Base-by-base conservation (phyloP, 208 protist species). In the Trypanosoma lewisi region DNA sequence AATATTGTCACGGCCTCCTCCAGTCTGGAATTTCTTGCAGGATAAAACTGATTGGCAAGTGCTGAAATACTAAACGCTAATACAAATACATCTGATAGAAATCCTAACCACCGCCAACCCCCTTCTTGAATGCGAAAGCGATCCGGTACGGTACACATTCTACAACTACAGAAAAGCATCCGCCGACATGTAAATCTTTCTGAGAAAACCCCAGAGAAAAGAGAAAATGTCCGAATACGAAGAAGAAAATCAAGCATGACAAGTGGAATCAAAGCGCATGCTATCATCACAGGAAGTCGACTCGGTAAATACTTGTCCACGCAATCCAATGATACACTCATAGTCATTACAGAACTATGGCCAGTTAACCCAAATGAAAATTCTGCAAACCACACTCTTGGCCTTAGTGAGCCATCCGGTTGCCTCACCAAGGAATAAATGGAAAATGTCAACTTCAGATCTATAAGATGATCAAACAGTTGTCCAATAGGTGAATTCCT, bases 1-100 rank as follows among this genome's bases (percentile, higher is more conserved):
- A 87, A 49, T 17, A 87, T 61, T 12, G 81, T 83, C 8, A 83
- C 73, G 7, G 61, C 62, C 41, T 82, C 57, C 48, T 83, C 73
- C 21, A 75, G 52, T 0, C 56, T 28, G 25, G 65, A 51, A n/a
- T 48, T 69, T 6, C 53, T 73, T 25, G 27, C 31, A 19, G 44
- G 27, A 14, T 56, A 39, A 61, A 79, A 70, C 63, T 83, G 77
- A 2, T 49, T 61, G 6, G 67, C 37, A 25, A 83, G 65, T n/a
- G 74, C 59, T 14, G 51, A 49, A 6, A 71, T 45, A 60, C 63
- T 65, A 59, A 87, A 83, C 45, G 63, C 25, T 11, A 82, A 53
- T 0, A 75, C 75, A 17, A 73, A 27, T 8, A 52, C 44, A 62
- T 87, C 78, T 1, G 77, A 77, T 42, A 80, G 33, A 63, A 79